Conservation (phyloP, 768 basidiomycete genomes). For the Mycena vulgaris region DNA sequence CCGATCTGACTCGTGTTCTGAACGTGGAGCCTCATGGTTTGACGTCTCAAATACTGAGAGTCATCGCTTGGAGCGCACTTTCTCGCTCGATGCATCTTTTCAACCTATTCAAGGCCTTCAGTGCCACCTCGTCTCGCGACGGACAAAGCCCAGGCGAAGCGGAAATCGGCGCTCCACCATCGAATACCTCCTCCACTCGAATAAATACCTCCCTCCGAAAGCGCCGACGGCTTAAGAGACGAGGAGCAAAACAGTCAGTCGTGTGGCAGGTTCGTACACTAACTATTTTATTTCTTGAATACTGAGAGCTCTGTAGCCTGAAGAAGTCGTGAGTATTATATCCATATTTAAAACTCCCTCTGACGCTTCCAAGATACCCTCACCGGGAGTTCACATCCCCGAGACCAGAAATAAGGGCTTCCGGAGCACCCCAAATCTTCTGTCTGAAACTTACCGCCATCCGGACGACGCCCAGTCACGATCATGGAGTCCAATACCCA, state of each 20-base stretch:
- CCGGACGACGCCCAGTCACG: conserved; percentile 1
- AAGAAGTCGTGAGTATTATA: conserved; percentile 12
- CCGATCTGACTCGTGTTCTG: conserved; percentile 34
- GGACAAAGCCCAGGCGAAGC: conserved; percentile 18
- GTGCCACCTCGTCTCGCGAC: conserved; percentile 39
- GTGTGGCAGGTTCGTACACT: conserved; percentile 14
- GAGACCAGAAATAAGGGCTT: conserved; percentile 8
- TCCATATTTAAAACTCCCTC: too few relatives aligned
- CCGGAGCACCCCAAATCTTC: conserved; percentile 21
- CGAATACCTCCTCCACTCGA: neutral
- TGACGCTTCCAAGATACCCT: neutral
- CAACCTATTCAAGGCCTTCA: conserved; percentile 45
- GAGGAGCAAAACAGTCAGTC: neutral
- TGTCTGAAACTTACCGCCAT: neutral
- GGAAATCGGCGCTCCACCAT: neutral
- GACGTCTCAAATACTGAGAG: conserved; percentile 28
- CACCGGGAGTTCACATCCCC: conserved; percentile 4
- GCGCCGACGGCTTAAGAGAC: conserved; percentile 22
- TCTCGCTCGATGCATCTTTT: conserved; percentile 41
- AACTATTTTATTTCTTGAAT: neutral
- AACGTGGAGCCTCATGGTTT: conserved; percentile 29
- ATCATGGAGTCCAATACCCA: conserved; percentile 30
- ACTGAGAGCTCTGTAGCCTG: neutral
- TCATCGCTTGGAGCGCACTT: neutral
- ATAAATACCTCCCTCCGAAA: conserved; percentile 11